These are phyloP conservation scores for Daldinia vernicosa DNA, from an alignment of 495 filamentous ascomycete genomes.

Conservation along the genomic window DNA sequence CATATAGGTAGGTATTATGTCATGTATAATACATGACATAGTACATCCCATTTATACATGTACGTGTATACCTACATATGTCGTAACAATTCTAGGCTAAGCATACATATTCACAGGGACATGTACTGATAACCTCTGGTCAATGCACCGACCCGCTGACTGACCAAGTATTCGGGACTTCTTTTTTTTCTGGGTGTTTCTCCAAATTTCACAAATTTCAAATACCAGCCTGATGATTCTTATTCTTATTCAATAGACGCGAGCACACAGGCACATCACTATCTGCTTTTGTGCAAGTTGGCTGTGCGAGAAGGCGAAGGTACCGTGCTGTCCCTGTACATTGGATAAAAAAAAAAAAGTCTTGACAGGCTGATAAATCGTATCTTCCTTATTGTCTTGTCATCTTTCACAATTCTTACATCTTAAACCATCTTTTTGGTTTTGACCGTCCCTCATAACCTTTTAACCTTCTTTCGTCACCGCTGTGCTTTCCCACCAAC, in stretches of 20 bases:
- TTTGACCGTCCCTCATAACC: conserved; percentile 8
- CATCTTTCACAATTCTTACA: conserved; percentile 36
- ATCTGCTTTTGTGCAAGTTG: conserved; percentile 47
- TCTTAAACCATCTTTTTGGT: conserved; percentile 31
- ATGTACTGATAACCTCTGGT: conserved; percentile 28
- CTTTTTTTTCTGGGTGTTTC: conserved; percentile 32
- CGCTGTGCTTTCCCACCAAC: conserved; percentile 12
- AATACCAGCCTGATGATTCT: conserved; percentile 47
- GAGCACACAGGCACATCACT: conserved; percentile 42
- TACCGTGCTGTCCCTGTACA: conserved; percentile 26
- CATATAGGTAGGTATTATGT: not conserved
- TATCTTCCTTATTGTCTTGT: conserved; percentile 27
- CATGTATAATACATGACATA: not conserved
- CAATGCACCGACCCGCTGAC: conserved; percentile 25
- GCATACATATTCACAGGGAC: not conserved
- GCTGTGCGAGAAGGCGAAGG: conserved; percentile 23
- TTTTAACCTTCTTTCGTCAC: conserved; percentile 10
- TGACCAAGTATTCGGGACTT: conserved; percentile 43
- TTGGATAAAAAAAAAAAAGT: conserved; percentile 13
- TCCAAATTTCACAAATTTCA: conserved; percentile 47
- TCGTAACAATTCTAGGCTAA: not conserved
- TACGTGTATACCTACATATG: not conserved
- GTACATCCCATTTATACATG: not conserved
- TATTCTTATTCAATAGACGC: conserved; percentile 27
- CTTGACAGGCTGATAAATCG: conserved; percentile 36